Evolutionary conservation across 225 moss, liverwort and hornwort genomes (phyloP).

Genomic region (Pseudisothecium myosuroides): DNA sequence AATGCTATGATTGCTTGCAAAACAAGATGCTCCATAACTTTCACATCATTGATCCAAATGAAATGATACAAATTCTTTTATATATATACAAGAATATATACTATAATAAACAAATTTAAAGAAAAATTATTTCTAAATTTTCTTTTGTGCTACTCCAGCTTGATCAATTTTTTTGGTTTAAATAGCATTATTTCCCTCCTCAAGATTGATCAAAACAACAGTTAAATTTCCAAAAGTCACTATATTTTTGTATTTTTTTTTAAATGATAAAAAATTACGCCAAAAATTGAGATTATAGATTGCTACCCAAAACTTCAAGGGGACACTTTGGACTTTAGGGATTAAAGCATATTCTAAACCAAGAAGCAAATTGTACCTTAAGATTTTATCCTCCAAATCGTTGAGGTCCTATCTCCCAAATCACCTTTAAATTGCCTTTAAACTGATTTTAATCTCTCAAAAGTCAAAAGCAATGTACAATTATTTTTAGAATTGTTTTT

Average conservation of each 20-base stretch:
- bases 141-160: accelerated
- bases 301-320: neutral
- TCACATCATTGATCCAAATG: neutral
- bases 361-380: neutral
- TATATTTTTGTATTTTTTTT: no score
- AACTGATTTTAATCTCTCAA: no score
- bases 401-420: neutral
- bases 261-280: no score
- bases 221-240: no score
- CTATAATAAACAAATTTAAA: accelerated
- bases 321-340: neutral
- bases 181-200: neutral
- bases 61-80: neutral
- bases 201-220: accelerated
- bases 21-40: no score
- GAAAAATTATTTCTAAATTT: neutral
- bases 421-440: neutral
- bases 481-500: neutral
- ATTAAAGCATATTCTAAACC: no score
- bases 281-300: no score
- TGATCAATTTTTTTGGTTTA: neutral
- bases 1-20: neutral
- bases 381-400: neutral
- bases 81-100: neutral
- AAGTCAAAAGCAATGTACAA: neutral